phyloP scores from a whole-genome alignment of 805 yeast species.

The Kodamaea kakaduensis region DNA sequence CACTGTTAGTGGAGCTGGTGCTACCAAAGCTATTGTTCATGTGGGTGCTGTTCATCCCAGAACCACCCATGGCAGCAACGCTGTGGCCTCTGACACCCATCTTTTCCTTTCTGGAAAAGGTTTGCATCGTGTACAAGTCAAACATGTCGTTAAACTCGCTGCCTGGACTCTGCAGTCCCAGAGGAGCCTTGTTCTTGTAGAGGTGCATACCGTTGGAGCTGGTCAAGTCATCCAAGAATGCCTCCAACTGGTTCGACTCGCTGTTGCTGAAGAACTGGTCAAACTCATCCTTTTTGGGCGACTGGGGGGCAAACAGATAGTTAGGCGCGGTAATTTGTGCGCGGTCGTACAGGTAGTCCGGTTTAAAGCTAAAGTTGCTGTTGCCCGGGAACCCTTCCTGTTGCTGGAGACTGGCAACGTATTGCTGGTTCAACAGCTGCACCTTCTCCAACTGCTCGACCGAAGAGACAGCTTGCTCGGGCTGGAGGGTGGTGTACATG shows the following conservation, averaged over 20 bases:
- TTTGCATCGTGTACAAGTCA: conserved; percentile 31
- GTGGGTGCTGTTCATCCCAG: too few relatives aligned
- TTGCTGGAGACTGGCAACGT: conserved; percentile 9
- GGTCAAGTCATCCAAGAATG: conserved; percentile 39
- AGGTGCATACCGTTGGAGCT: conserved; percentile 28
- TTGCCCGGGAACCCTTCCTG: conserved; percentile 6
- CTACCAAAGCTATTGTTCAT: conserved; percentile 10
- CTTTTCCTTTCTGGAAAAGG: conserved; percentile 9
- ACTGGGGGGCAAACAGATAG: conserved; percentile 3
- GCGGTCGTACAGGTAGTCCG: conserved; percentile 8
- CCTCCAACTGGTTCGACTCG: conserved; percentile 37
- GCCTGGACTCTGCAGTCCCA: conserved; percentile 5
- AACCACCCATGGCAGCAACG: background rate
- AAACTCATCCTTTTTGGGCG: conserved; percentile 21
- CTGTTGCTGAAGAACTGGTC: conserved; percentile 35
- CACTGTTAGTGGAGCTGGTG: conserved; percentile 12
- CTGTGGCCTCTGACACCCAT: background rate
- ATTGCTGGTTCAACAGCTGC: conserved; percentile 28
- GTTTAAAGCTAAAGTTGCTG: conserved; percentile 7
- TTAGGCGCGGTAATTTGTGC: conserved; percentile 6
- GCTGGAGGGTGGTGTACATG: conserved; percentile 37
- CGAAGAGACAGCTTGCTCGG: conserved; percentile 28
- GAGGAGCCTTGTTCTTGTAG: conserved; percentile 14
- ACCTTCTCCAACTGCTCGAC: conserved; percentile 38
- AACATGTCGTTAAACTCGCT: conserved; percentile 17